Evolutionary conservation across 2,329 filamentous ascomycete species (phyloP), one percentile per base, ranked within the genome.

Genomic region (Dendrostoma leiphaemia): DNA sequence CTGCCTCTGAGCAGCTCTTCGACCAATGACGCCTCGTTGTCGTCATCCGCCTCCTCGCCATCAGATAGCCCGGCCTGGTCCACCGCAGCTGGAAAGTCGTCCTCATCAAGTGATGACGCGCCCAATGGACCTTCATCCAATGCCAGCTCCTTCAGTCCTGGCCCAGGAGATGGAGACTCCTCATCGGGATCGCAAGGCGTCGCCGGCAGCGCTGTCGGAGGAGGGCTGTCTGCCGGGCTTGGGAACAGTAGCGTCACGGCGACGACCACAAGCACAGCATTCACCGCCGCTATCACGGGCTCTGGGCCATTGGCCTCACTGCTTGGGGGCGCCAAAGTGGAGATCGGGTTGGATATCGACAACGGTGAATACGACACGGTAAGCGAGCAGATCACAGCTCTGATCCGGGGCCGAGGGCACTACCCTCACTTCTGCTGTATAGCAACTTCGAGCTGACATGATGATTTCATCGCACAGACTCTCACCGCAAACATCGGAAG

Each of bases 401-500:
- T n/a, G n/a, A n/a, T n/a, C n/a, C n/a, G n/a, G n/a, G n/a, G n/a
- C n/a, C n/a, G n/a, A 38, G 35, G 9, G n/a, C 19, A 17, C 12
- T 10, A 34, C 19, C 12, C 28, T 21, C n/a, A 3, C 29, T 6
- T 13, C 23, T 23, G 13, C 21, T 13, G 4, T 23, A 19, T 23
- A 3, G 12, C 29, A 41, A 19, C n/a, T 17, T 34, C 21, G n/a
- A n/a, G 12, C 48, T 51, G 26, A 51, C 37, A 13, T 19, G 8
- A 7, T n/a, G 8, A 6, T 49, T 17, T 6, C 24, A 15, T 13
- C n/a, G n/a, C 8, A n/a, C 37, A 51, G 48, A 57, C 51, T 37
- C 48, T 57, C 26, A 57, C 55, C 2, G 55, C 52, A 29, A 43
- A 48, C n/a, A 48, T 57, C 31, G 31, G 49, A n/a, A 44, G 44